Base-by-base conservation (phyloP, 2,329 filamentous ascomycete species). In the Tolypocladium ovalisporum region DNA sequence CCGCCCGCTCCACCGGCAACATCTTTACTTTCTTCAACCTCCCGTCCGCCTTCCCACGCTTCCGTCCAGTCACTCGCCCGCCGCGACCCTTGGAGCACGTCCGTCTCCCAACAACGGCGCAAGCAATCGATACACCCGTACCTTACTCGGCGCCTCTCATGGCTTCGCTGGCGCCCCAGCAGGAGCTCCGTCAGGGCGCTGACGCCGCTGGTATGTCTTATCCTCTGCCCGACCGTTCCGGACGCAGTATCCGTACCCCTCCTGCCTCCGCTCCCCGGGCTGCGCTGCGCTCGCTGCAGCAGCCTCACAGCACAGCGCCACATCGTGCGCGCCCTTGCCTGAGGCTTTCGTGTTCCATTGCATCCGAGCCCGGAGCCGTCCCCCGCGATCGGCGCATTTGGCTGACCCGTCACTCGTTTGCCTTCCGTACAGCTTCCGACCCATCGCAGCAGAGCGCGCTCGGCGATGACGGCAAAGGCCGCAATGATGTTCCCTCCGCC, bases 401-500 rank as follows among this genome's bases (percentile, higher is more conserved):
- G 34, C 54, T 42, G 39, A 35, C 39, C 32, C 19, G 3, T 9
- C 27, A 9, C 36, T 17, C 37, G n/a, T 10, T 22, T 39, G 52
- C n/a, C 42, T 13, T n/a, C 55, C 24, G 29, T 19, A 22, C 42
- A 58, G 34, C 29, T 40, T 47, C 22, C 29, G 22, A 47, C 42
- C 24, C 34, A 56, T 36, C 56, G 24, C 22, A 40, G 24, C 47
- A 35, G 44, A 32, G 44, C 27, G 42, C 36, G 24, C 54, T 55
- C 42, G 56, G 39, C 58, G 56, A 60, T 12, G 54, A 58, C 61
- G 61, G 63, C 66, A 59, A 62, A 51, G 52, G 55, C 53, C 57
- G 56, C 47, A 52, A 60, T 37, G 58, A 71, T 58, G 67, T n/a
- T n/a, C n/a, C 68, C 57, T 76, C 77, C 57, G 76, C 82, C 58